phyloP scores from a whole-genome alignment of 768 basidiomycete species.

The Cystofilobasidium ferigula region DNA sequence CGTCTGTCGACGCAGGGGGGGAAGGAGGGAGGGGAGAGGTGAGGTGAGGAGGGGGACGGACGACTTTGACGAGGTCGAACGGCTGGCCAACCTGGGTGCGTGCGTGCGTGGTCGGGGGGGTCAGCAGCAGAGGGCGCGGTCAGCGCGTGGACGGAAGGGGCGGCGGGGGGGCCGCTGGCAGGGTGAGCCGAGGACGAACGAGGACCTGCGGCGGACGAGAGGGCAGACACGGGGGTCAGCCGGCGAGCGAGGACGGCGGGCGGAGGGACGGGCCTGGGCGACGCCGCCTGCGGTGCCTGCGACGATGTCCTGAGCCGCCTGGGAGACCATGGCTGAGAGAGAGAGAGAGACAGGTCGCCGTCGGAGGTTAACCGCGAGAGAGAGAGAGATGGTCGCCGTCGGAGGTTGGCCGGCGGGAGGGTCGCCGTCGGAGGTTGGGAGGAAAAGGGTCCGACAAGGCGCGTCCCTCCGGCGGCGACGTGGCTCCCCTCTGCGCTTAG shows the following conservation, averaged over 20 bases:
- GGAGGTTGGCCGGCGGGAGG: background rate
- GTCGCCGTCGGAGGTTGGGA: background rate
- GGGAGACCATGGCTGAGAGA: slow-evolving; percentile 38
- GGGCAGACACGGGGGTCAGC: background rate
- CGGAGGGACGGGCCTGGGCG: slow-evolving; percentile 50
- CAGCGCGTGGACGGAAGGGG: slow-evolving; percentile 13
- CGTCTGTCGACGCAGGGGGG: background rate
- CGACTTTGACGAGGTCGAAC: slow-evolving; percentile 88
- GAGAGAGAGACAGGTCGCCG: too few species aligned
- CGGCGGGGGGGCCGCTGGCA: background rate
- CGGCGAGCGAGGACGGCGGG: slow-evolving; percentile 30
- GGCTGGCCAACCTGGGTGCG: slow-evolving; percentile 66
- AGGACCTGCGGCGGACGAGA: background rate
- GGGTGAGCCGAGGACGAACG: background rate
- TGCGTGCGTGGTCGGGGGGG: slow-evolving; percentile 44
- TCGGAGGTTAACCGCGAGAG: too few species aligned
- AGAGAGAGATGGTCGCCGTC: too few species aligned
- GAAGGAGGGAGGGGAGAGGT: slow-evolving; percentile 14
- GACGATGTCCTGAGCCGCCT: slow-evolving; percentile 72
- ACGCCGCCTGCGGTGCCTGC: slow-evolving; percentile 88
- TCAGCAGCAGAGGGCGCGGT: background rate
- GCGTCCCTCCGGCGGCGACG: background rate
- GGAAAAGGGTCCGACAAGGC: background rate
- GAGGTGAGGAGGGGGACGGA: slow-evolving; percentile 41
- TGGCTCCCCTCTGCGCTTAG: too few species aligned